A percentile compares a stretch with the other conserved stretches of the same genome.
Evolutionary conservation across 2,329 filamentous ascomycete genomes (phyloP).

Genomic region (Trichoderma harzianum): DNA sequence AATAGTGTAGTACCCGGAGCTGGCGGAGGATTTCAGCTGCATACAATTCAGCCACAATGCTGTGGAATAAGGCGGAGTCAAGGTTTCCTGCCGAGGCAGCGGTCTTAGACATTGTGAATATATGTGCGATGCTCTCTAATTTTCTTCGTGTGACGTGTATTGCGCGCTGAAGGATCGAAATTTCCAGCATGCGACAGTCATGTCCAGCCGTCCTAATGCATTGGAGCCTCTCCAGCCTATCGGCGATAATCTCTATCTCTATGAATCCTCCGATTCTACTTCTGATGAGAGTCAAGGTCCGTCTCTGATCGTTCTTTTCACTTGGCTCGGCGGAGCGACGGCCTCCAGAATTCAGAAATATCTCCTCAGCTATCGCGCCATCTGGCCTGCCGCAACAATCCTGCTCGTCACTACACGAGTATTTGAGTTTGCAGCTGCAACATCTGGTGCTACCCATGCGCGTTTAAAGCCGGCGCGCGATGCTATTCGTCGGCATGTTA

Average conservation of each 20-base stretch:
- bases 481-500: not conserved
- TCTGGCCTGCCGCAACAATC: not conserved
- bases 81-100: not conserved
- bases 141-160: not conserved
- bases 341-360: not conserved
- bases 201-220: not conserved
- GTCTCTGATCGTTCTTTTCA: not conserved
- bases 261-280: not conserved
- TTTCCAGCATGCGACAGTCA: not conserved
- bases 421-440: not conserved
- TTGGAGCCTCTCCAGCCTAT: not conserved
- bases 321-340: not conserved
- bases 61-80: not conserved
- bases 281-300: not conserved
- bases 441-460: not conserved
- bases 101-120: not conserved
- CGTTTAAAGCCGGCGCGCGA: not conserved
- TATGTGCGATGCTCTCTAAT: not conserved
- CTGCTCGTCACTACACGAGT: not conserved
- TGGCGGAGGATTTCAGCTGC: not conserved
- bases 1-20: not conserved
- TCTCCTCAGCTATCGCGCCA: not conserved
- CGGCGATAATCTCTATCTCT: not conserved
- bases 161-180: not conserved
- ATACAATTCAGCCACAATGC: not conserved